phyloP scores from a whole-genome alignment of 2,329 filamentous ascomycete species.

The Colletotrichum sp. region DNA sequence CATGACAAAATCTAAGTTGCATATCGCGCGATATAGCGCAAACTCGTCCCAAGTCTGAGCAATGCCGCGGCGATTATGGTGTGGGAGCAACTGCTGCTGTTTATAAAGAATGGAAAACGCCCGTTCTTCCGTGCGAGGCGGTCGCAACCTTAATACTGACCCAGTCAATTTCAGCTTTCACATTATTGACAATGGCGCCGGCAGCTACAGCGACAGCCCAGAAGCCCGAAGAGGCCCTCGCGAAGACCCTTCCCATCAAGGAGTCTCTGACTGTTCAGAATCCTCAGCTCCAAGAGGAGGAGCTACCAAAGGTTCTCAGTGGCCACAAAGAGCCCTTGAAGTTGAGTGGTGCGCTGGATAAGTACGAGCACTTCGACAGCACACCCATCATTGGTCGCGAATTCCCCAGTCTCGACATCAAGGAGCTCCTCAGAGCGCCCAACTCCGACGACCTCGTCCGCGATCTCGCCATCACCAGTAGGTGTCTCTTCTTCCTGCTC shows the following conservation, averaged over 20 bases:
- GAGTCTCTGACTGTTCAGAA: background rate
- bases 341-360: slow-evolving; percentile 53
- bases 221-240: background rate
- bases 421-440: slow-evolving; percentile 63
- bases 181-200: slow-evolving; percentile 9
- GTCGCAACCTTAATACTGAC: background rate
- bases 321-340: slow-evolving; percentile 43
- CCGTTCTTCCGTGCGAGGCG: too few species aligned
- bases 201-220: slow-evolving; percentile 11
- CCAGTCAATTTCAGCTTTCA: background rate
- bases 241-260: background rate
- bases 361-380: slow-evolving; percentile 59
- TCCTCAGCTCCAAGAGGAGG: background rate
- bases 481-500: slow-evolving; percentile 7
- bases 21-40: slow-evolving; percentile 6
- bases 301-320: slow-evolving; percentile 11
- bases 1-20: slow-evolving; percentile 1
- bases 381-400: slow-evolving; percentile 68
- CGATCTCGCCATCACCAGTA: slow-evolving; percentile 71
- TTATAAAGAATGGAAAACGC: background rate
- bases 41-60: background rate
- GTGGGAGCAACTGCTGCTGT: background rate
- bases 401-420: slow-evolving; percentile 61
- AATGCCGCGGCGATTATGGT: background rate
- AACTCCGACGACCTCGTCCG: slow-evolving; percentile 67